These are phyloP conservation scores for Calycina marina DNA, from an alignment of 2,329 filamentous ascomycete genomes.

Conservation along the genomic window DNA sequence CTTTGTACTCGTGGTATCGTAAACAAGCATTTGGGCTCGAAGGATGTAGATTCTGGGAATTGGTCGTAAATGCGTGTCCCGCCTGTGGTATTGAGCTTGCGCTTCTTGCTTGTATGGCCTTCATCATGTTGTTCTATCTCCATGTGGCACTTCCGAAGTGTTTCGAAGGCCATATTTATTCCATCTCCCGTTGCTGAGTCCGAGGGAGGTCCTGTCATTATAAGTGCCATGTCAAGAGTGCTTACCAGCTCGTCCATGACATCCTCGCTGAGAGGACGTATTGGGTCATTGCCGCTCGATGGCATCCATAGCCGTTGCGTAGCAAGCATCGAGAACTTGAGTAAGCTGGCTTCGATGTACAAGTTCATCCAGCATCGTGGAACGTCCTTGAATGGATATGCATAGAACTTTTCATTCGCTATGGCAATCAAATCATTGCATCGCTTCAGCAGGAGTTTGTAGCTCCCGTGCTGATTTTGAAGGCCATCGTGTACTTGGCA, in stretches of 20 bases:
- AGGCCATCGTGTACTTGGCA: conserved; percentile 6
- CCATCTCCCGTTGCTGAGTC: conserved; percentile 2
- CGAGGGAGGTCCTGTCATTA: conserved; percentile 17
- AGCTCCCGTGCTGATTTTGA: conserved; percentile 2
- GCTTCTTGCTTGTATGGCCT: conserved; percentile 10
- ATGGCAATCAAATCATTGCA: conserved; percentile 42
- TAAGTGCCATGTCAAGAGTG: conserved; percentile 21
- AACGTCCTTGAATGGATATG: conserved; percentile 52
- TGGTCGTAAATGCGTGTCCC: conserved; percentile 1
- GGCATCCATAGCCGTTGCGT: conserved; percentile 11
- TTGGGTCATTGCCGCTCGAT: background rate
- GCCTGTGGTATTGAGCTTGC: conserved; percentile 3
- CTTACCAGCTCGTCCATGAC: conserved; percentile 18
- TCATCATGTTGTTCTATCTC: background rate
- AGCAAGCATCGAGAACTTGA: conserved; percentile 35
- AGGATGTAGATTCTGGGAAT: conserved; percentile 17
- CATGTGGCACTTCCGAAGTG: conserved; percentile 42
- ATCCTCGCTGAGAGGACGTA: background rate
- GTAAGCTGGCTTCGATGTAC: conserved; percentile 56
- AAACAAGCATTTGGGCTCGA: conserved; percentile 28
- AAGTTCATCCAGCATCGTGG: conserved; percentile 54
- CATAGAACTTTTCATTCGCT: conserved; percentile 53
- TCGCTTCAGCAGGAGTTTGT: conserved; percentile 20
- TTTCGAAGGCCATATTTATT: conserved; percentile 44
- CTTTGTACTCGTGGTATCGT: conserved; percentile 28